Base-by-base conservation (phyloP, 73 alveolate genomes). In the Paramecium bursaria region DNA sequence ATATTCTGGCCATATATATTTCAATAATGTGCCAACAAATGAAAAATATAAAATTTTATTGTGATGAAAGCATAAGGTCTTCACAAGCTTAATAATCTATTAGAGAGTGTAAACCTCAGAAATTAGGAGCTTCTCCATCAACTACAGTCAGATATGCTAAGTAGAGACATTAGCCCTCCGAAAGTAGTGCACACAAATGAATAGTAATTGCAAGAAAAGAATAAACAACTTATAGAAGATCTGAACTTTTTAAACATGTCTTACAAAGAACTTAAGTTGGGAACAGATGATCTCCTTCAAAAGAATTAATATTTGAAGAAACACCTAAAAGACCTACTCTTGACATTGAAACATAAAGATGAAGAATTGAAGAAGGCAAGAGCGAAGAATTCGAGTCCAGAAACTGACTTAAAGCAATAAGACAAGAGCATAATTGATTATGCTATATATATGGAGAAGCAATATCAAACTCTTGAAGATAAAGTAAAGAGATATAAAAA, bases 11-110 rank as follows among this genome's bases (percentile, higher is more conserved):
- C 82, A 67, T 17, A 17, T 42, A 23, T 39, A 39, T 21, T 39
- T 67, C 33, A 67, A 67, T 39, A 67, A 33, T 21, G 82, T 67
- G 17, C 82, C 82, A 67, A 67, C 82, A 33, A 67, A 35, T 17
- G 82, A 67, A 47, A 67, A 67, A 27, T 67, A 67, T 27, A 67
- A 67, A 67, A 67, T 67, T 21, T 67, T 67, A 67, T 57, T 57
- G 76, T 57, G 76, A 57, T n/a, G n/a, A n/a, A n/a, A n/a, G n/a
- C n/a, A n/a, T n/a, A n/a, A n/a, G n/a, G n/a, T n/a, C n/a, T n/a
- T n/a, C n/a, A n/a, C n/a, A n/a, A n/a, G n/a, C n/a, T n/a, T n/a
- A n/a, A n/a, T n/a, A n/a, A n/a, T n/a, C n/a, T n/a, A n/a, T n/a
- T 67, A 3, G 82, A 67, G 44, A 67, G 50, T 25, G 82, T 67